Base-by-base conservation (phyloP, 805 yeast species). In the Cyberlindnera nakhonratchasimensis region DNA sequence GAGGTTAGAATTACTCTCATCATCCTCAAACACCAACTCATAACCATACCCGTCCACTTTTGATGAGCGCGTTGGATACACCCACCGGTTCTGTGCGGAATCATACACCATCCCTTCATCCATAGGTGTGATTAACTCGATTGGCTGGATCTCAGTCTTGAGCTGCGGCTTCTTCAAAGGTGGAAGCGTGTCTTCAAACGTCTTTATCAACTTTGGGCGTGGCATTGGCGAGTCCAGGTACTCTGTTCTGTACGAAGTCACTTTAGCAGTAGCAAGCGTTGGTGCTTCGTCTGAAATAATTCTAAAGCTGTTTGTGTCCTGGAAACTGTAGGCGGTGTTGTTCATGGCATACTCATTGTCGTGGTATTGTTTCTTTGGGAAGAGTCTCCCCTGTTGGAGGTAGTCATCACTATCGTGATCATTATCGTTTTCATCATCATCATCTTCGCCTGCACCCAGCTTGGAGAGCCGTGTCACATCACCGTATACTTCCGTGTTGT, bases 181-280 rank as follows among this genome's bases (percentile, higher is more conserved):
- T 13, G 34, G 22, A 7, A 22, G 17, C 13, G 33, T 12, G 13
- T 43, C 43, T 5, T 37, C 47, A 34, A 40, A 44, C 2, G 53
- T 39, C 28, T 46, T 54, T 16, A 54, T 40, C 37, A 57, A 40
- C 29, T 42, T 48, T 3, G 62, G 60, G 4, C 53, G 51, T 1
- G 54, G 50, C 50, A 57, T 45, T 6, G 60, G 62, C 0, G 60
- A 53, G 20, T 57, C 60, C 35, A 41, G 25, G 21, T 35, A 48
- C 10, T 42, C 33, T 1, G 46, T 18, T 19, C 44, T 51, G 34
- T 45, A 54, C 7, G 58, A 51, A 1, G 57, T 49, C 8, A 41
- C 46, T 26, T 55, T 55, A 6, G 43, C 47, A 1, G 58, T 50
- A 6, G 22, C 37, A 26, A 43, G 23, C 11, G 46, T 32, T 1